Evolutionary conservation across 345 rosid genomes (phyloP).

Genomic region (Crucihimalaya himalaica): DNA sequence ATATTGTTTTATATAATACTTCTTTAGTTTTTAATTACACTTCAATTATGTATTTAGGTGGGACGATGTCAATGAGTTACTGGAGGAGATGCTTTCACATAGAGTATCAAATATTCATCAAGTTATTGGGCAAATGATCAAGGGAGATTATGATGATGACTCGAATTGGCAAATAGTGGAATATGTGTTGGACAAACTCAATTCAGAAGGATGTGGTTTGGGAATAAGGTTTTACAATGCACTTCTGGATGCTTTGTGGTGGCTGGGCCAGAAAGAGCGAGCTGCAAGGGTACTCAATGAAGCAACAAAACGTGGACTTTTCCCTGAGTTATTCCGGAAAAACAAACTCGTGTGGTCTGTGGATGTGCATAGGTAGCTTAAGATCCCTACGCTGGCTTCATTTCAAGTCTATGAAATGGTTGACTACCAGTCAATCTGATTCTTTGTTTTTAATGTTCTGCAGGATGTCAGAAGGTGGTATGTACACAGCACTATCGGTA

Average conservation of each 20-base stretch:
- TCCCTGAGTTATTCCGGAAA: constrained; percentile 84
- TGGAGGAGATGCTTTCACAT: constrained; percentile 76
- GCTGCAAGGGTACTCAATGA: constrained; percentile 83
- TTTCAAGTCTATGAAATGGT: constrained; percentile 23
- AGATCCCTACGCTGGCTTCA: constrained; percentile 10
- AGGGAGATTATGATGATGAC: constrained; percentile 84
- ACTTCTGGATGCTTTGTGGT: constrained; percentile 93
- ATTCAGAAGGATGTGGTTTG: constrained; percentile 84
- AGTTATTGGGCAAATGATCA: constrained; percentile 91
- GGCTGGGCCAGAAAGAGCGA: constrained; percentile 88
- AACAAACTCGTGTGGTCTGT: constrained; percentile 87
- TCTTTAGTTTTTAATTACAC: constrained; percentile 17
- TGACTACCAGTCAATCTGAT: constrained; percentile 21
- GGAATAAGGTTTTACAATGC: constrained; percentile 92
- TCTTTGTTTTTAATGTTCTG: constrained; percentile 34
- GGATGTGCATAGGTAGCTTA: constrained; percentile 79
- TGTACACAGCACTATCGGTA: constrained; percentile 69
- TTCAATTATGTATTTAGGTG: constrained; percentile 54
- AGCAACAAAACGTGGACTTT: constrained; percentile 81
- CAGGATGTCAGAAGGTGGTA: constrained; percentile 96
- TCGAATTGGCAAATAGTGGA: constrained; percentile 96
- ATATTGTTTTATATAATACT: not conserved
- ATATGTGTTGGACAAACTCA: constrained; percentile 82
- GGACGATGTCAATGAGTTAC: constrained; percentile 72
- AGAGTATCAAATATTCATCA: constrained; percentile 82